Evolutionary conservation across 2,329 filamentous ascomycete species (phyloP), one percentile per base, ranked within the genome.

Genomic region (Aspergillus sp.): DNA sequence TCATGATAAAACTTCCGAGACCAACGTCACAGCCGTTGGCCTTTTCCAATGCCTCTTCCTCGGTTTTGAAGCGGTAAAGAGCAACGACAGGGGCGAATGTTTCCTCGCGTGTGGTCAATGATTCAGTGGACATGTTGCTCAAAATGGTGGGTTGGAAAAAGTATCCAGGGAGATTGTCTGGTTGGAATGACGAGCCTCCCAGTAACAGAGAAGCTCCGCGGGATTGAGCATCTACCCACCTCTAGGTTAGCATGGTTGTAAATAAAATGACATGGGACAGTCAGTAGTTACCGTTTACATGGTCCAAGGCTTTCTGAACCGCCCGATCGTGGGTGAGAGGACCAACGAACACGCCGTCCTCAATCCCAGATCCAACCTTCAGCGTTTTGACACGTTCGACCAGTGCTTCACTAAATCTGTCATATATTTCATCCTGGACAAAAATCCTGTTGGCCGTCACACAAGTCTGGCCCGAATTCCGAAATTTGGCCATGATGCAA

Each of bases 381-480:
- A 49, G 33, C 9, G 28, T 32, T 12, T 39, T 42, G 11, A 43
- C 27, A 12, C 26, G 30, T 10, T 40, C 29, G 9, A 43, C 40
- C 27, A 46, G 26, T 11, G 34, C 39, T 5, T 33, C 13, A 2
- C 31, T 27, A 12, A 51, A 49, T 5, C 27, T 5, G 10, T 43
- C 37, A 37, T 49, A 45, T 30, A 49, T 43, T 1, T 37, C 34
- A 7, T 39, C 27, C 19, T 51, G 49, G 4, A 51, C 46, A 32
- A 38, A 50, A 7, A 49, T 33, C 5, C 49, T 37, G 30, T 51
- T 51, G 7, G 46, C 46, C 7, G 36, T 41, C 4, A 51, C 46
- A 33, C 49, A 51, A 2, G 49, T 49, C 33, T 51, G 49, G n/a
- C 48, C 49, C 4, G 37, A 37, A 9, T 30, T 33, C 9, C 42